Percentiles rank a stretch among this genome's conserved stretches.
Conservation (phyloP, 768 basidiomycete species). For the Favolaschia claudopus region DNA sequence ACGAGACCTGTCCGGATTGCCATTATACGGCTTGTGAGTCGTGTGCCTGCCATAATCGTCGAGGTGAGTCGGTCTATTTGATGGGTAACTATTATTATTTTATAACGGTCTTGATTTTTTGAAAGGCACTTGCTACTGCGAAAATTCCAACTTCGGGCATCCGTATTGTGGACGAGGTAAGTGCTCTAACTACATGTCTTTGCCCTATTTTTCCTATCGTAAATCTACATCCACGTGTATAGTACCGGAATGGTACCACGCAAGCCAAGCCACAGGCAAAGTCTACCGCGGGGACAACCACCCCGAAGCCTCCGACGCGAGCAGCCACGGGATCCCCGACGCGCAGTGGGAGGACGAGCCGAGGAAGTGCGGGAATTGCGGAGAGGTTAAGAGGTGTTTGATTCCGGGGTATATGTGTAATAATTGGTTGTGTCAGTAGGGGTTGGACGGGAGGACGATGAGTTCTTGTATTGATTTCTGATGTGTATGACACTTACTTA, state of each 20-base stretch:
- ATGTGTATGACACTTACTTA: too few relatives aligned
- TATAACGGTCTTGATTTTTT: background rate
- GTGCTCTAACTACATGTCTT: background rate
- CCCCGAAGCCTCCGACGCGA: background rate
- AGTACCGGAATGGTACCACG: conserved; percentile 19
- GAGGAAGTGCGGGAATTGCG: conserved; percentile 6
- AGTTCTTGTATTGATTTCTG: too few relatives aligned
- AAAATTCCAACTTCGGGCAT: conserved; percentile 15
- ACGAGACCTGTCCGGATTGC: conserved; percentile 2
- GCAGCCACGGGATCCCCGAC: background rate
- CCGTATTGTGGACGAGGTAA: conserved; percentile 7
- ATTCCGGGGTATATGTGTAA: conserved; percentile 3
- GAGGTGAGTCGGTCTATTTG: background rate
- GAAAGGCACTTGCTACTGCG: conserved; percentile 15
- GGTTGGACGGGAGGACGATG: background rate
- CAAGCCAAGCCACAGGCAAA: background rate
- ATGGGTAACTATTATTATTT: background rate
- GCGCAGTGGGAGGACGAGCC: conserved; percentile 1
- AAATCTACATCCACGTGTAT: background rate
- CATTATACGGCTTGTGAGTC: background rate
- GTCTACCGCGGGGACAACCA: conserved; percentile 9
- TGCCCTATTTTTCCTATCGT: background rate
- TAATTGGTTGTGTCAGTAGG: conserved; percentile 3
- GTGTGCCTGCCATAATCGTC: conserved; percentile 4
- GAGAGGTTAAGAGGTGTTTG: background rate